Evolutionary conservation across 1,284 basidiomycete genomes (phyloP).

Genomic region (Sporisorium sorghi): DNA sequence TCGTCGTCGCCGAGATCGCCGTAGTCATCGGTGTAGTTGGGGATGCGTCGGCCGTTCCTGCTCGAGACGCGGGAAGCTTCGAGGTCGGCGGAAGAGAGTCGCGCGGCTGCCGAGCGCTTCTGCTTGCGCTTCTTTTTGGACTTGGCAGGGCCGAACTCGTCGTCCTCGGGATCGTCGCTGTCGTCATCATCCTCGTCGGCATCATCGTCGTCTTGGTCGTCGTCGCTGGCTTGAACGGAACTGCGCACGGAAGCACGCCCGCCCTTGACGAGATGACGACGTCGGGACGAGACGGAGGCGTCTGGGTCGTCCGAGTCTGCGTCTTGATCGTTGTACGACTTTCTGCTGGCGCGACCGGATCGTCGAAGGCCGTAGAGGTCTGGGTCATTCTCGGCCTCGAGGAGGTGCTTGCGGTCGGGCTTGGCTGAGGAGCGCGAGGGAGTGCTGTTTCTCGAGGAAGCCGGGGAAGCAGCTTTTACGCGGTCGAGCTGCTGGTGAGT

Average conservation of each 20-base stretch:
- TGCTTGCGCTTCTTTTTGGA: conserved; percentile 32
- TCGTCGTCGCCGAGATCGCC: conserved; percentile 65
- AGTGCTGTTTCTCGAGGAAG: conserved; percentile 39
- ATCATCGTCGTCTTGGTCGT: conserved; percentile 70
- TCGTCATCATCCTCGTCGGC: conserved; percentile 76
- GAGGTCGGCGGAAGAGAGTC: conserved; percentile 44
- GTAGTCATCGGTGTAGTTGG: conserved; percentile 69
- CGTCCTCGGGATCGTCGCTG: conserved; percentile 78
- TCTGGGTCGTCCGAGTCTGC: conserved; percentile 36
- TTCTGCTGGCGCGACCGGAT: conserved; percentile 68
- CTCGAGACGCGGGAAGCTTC: conserved; percentile 61
- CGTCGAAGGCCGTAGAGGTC: conserved; percentile 69
- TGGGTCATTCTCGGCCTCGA: conserved; percentile 62
- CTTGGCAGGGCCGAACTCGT: conserved; percentile 33
- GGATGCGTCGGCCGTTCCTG: conserved; percentile 59
- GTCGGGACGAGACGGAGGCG: conserved; percentile 36
- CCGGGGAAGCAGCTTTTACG: conserved; percentile 24
- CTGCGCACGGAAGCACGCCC: conserved; percentile 34
- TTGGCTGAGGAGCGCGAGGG: conserved; percentile 46
- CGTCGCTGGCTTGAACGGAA: conserved; percentile 50
- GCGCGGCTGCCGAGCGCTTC: conserved; percentile 28
- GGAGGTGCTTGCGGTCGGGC: conserved; percentile 46
- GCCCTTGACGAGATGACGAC: conserved; percentile 41
- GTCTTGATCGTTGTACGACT: conserved; percentile 49
- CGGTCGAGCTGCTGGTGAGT: conserved; percentile 43